These are phyloP conservation scores for Phytophthora citricola DNA, from an alignment of 352 stramenopile genomes.

Conservation along the genomic window DNA sequence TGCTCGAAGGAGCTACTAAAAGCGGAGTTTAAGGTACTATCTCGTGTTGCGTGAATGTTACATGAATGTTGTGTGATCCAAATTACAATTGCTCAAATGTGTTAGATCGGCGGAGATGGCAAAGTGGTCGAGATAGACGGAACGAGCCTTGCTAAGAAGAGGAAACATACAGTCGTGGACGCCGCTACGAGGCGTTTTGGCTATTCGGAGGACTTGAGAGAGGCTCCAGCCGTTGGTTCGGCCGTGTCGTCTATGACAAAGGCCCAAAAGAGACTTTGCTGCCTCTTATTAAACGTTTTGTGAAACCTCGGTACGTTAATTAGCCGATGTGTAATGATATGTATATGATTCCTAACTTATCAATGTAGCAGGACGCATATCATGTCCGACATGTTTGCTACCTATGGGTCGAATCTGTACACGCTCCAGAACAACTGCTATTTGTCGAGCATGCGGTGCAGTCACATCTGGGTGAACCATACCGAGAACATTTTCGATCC, in stretches of 20 bases:
- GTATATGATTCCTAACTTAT: not conserved
- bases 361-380: not conserved
- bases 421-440: not conserved
- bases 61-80: not conserved
- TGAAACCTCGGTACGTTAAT: not conserved
- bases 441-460: not conserved
- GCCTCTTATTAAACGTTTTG: not conserved
- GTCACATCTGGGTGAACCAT: not conserved
- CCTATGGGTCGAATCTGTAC: not conserved
- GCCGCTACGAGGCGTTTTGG: not conserved
- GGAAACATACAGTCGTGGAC: not conserved
- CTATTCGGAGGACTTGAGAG: not conserved
- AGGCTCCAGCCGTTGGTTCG: not conserved
- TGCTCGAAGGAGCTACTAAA: slow-evolving; percentile 8
- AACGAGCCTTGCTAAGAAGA: slow-evolving; percentile 5
- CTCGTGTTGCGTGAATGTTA: not conserved
- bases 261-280: not conserved
- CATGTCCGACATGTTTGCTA: slow-evolving; percentile 1
- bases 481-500: not conserved
- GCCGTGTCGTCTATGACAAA: not conserved
- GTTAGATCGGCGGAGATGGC: slow-evolving; percentile 5
- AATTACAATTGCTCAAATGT: not conserved
- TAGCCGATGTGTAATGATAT: not conserved
- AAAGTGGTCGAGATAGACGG: slow-evolving; percentile 1
- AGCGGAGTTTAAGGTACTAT: not conserved